Evolutionary conservation across 176 grass and related monocot genomes (phyloP).

Genomic region (Oryza officinalis): DNA sequence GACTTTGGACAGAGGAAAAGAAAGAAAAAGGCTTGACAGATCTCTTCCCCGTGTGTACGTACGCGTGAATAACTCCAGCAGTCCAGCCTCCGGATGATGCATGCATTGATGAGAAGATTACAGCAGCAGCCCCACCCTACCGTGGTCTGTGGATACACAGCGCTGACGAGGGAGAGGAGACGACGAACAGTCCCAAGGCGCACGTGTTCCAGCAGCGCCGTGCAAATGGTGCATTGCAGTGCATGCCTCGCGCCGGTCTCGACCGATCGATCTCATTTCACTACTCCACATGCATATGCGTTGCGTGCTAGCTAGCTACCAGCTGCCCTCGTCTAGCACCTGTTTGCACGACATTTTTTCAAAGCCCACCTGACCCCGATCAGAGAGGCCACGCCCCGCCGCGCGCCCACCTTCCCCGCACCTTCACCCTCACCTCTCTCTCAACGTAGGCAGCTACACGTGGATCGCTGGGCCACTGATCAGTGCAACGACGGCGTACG

Average conservation of each 20-base stretch:
- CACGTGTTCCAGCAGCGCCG: constrained; percentile 30
- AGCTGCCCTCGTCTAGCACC: neutral
- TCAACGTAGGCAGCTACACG: constrained; percentile 11
- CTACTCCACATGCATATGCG: neutral
- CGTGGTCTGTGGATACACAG: neutral
- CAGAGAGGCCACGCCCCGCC: constrained; percentile 27
- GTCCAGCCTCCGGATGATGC: neutral
- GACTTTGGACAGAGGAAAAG: neutral
- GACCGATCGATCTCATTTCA: neutral
- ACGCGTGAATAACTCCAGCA: neutral
- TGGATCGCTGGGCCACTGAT: neutral
- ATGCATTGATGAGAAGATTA: neutral
- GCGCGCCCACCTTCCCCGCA: constrained; percentile 8
- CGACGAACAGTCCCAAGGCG: neutral
- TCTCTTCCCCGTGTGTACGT: neutral
- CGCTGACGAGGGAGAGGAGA: neutral
- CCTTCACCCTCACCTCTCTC: neutral
- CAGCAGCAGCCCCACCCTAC: neutral
- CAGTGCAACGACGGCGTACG: neutral
- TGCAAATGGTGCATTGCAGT: neutral
- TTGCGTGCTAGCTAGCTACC: neutral
- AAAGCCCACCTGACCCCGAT: constrained; percentile 32
- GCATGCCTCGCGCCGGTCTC: neutral
- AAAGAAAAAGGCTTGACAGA: neutral
- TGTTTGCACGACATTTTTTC: constrained; percentile 37